Conservation (phyloP, 805 yeast genomes). For the Sugiyamaella mastotermitis region DNA sequence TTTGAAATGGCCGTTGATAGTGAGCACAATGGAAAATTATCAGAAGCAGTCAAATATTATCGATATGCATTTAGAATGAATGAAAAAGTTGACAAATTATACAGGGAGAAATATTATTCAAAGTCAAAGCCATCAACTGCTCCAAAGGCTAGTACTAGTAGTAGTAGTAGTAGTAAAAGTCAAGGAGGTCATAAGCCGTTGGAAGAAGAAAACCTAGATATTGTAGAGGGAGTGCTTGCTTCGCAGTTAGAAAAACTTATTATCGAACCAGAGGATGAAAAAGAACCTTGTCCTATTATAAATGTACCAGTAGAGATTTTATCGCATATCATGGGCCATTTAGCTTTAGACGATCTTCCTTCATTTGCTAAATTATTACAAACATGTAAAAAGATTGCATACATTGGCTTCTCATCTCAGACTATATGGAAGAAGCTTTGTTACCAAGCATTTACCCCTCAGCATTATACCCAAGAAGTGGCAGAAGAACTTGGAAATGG, state of each 20-base stretch:
- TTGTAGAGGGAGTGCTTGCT: too few species aligned
- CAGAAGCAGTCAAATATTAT: slow-evolving; percentile 75
- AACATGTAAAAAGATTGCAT: slow-evolving; percentile 22
- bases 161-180: background rate
- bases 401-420: slow-evolving; percentile 19
- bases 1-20: slow-evolving; percentile 68
- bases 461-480: slow-evolving; percentile 19
- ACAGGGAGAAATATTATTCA: slow-evolving; percentile 42
- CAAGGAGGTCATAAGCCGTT: too few species aligned
- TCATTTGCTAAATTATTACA: slow-evolving; percentile 24
- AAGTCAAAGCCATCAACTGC: slow-evolving; percentile 1
- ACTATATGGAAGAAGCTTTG: slow-evolving; percentile 25
- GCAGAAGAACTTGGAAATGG: slow-evolving; percentile 13
- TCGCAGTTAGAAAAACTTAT: background rate
- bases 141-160: background rate
- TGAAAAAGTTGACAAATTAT: slow-evolving; percentile 58
- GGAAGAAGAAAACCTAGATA: too few species aligned
- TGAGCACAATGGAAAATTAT: slow-evolving; percentile 67
- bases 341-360: slow-evolving; percentile 23
- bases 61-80: slow-evolving; percentile 60
- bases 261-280: slow-evolving; percentile 7
- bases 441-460: slow-evolving; percentile 19
- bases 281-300: slow-evolving; percentile 13
- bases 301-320: slow-evolving; percentile 26
- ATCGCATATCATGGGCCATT: slow-evolving; percentile 21